Percentiles rank a stretch among this genome's conserved stretches.
These are phyloP conservation scores for Cardamine resedifolia DNA, from an alignment of 345 rosid species.

Conservation along the genomic window DNA sequence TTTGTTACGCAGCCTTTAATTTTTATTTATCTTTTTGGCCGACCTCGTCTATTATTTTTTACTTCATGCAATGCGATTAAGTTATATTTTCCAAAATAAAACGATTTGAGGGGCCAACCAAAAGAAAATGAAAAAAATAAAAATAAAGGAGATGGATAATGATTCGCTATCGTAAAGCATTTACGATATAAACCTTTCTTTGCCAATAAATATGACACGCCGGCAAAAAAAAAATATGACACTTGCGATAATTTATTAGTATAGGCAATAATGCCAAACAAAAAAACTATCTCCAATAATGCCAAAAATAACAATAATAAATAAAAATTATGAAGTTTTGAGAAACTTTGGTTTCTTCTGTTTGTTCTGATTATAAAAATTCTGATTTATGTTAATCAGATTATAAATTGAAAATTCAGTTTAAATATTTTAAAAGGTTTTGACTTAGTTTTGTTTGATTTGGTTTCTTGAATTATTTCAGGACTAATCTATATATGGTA, in stretches of 20 bases:
- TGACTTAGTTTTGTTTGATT: background rate
- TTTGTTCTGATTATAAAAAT: background rate
- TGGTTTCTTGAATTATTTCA: background rate
- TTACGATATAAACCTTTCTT: background rate
- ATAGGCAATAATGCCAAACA: background rate
- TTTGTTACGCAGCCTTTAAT: background rate
- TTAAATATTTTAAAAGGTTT: background rate
- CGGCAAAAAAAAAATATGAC: no score
- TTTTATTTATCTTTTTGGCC: background rate
- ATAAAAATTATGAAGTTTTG: background rate
- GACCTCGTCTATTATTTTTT: background rate
- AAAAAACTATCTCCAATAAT: background rate
- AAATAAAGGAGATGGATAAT: background rate
- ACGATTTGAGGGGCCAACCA: background rate
- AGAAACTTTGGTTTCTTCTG: background rate
- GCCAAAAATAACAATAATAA: background rate
- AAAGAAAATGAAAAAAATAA: background rate
- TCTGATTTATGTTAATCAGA: background rate
- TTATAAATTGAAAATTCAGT: background rate
- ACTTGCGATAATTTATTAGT: background rate
- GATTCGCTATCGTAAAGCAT: background rate
- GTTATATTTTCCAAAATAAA: background rate
- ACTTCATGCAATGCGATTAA: background rate
- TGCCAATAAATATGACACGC: background rate
- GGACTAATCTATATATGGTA: background rate